These are phyloP conservation scores for Corynascus novoguineensis DNA, from an alignment of 495 filamentous ascomycete genomes.

Conservation along the genomic window DNA sequence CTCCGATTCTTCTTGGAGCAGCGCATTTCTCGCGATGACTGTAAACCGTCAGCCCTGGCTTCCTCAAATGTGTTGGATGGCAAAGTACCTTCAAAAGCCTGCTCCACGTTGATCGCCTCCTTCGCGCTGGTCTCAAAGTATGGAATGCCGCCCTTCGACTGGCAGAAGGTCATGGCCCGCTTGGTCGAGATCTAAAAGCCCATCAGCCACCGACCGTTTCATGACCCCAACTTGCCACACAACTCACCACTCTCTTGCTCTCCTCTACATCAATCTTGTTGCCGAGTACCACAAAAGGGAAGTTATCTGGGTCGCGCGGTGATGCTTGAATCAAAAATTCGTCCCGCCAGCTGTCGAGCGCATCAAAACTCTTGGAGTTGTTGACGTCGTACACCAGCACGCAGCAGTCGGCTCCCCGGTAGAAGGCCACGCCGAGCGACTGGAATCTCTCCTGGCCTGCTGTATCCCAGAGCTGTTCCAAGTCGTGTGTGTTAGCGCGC, in stretches of 20 bases:
- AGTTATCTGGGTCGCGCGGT: slow-evolving; percentile 92
- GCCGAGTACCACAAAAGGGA: slow-evolving; percentile 95
- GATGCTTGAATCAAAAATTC: slow-evolving; percentile 98
- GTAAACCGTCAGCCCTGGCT: slow-evolving; percentile 14
- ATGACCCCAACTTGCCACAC: not conserved
- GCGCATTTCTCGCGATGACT: slow-evolving; percentile 96
- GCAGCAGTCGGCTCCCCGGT: slow-evolving; percentile 97
- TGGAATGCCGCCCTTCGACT: slow-evolving; percentile 92
- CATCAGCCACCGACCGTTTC: slow-evolving; percentile 13
- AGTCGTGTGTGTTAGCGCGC: slow-evolving; percentile 2
- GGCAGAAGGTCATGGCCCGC: slow-evolving; percentile 93
- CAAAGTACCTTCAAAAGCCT: slow-evolving; percentile 86
- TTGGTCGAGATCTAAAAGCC: slow-evolving; percentile 72
- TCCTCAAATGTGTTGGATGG: not conserved
- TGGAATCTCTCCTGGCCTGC: slow-evolving; percentile 98
- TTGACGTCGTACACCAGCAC: slow-evolving; percentile 98
- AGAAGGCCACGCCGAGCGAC: slow-evolving; percentile 95
- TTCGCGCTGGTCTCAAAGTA: slow-evolving; percentile 99
- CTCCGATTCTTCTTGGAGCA: slow-evolving; percentile 93
- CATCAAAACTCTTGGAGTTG: slow-evolving; percentile 98
- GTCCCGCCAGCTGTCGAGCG: slow-evolving; percentile 95
- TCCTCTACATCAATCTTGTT: slow-evolving; percentile 99
- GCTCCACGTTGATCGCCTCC: slow-evolving; percentile 96
- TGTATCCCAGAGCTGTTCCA: slow-evolving; percentile 86
- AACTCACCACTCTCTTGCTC: slow-evolving; percentile 79